Base-by-base conservation (phyloP, 345 rosid species). In the Corchorus olitorius region DNA sequence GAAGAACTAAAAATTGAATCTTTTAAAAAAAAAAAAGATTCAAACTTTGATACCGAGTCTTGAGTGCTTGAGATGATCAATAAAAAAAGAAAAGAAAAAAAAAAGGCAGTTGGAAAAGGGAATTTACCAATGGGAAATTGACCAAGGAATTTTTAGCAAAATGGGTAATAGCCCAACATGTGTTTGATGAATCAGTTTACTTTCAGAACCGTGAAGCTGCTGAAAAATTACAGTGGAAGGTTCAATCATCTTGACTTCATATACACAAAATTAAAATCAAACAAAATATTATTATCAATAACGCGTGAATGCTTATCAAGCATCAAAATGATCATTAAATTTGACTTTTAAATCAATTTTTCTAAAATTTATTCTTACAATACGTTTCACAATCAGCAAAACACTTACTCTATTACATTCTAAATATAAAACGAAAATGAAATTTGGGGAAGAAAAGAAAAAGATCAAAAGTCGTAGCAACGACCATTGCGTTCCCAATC, bases 401-500 rank as follows among this genome's bases (percentile, higher is more conserved):
- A 7, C 56, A 37, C 34, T 54, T 16, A n/a, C n/a, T 5, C 12
- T 12, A 20, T 3, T 0, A 8, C 17, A 67, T 67, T 67, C 37
- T 5, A 45, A 22, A 46, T 3, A 20, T 41, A 11, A 1, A 43
- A 5, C 6, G 46, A 14, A 34, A 49, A 69, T 5, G 35, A 71
- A 54, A 54, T 7, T 14, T 27, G 27, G 27, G 27, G 27, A 1
- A 1, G 16, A 14, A 62, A 58, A 3, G 17, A 16, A 34, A 46
- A 12, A 13, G 17, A 45, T 89, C 82, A 92, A 79, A 95, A 93
- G 87, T 95, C 99, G 56, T 65, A 90, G 90, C 98, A 95, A 49
- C 98, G 97, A 53, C 99, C 98, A 22, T 85, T 86, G 14, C 87
- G 93, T 79, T 95, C 98, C 99, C 98, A 95, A 78, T 93, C 98